Evolutionary conservation across 192 early-diverging fungal genomes (phyloP).

Genomic region (Gryganskiella cystojenkinii): DNA sequence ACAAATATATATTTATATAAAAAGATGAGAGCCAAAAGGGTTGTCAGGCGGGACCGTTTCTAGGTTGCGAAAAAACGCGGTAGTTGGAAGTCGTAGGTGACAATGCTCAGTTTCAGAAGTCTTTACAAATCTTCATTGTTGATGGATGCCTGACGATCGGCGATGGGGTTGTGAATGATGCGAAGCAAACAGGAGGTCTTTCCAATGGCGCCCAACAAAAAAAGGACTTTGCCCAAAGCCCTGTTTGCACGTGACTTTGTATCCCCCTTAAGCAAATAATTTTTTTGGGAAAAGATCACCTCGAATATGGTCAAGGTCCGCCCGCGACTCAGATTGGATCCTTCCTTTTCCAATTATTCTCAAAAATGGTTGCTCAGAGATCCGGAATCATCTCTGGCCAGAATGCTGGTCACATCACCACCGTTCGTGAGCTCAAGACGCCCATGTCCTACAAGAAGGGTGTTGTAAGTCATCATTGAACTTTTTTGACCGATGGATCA

Average conservation of each 20-base stretch:
- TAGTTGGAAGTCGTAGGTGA: neutral
- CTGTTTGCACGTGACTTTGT: too few relatives aligned
- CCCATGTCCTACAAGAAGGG: constrained; percentile 87
- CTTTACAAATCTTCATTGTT: constrained; percentile 9
- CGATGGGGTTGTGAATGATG: too few relatives aligned
- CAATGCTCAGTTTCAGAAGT: neutral
- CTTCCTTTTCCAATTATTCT: constrained; percentile 8
- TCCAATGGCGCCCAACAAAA: too few relatives aligned
- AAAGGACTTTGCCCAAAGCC: too few relatives aligned
- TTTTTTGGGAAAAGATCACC: too few relatives aligned
- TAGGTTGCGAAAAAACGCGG: neutral
- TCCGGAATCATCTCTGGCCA: constrained; percentile 90
- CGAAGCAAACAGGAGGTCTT: too few relatives aligned
- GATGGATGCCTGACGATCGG: too few relatives aligned
- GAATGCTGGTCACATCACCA: constrained; percentile 94
- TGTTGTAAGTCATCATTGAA: constrained; percentile 66
- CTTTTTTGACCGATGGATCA: constrained; percentile 11
- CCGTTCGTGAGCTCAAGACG: constrained; percentile 71
- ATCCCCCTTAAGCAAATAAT: too few relatives aligned
- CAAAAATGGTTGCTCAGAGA: constrained; percentile 75
- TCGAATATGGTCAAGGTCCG: too few relatives aligned
- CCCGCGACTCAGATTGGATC: too few relatives aligned
- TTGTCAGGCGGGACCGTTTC: too few relatives aligned
- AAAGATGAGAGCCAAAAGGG: neutral
- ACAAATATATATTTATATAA: too few relatives aligned